A percentile compares a stretch with the other conserved stretches of the same genome.
Evolutionary conservation across 1,284 basidiomycete species (phyloP).

Genomic region (Ceratobasidium sp.): DNA sequence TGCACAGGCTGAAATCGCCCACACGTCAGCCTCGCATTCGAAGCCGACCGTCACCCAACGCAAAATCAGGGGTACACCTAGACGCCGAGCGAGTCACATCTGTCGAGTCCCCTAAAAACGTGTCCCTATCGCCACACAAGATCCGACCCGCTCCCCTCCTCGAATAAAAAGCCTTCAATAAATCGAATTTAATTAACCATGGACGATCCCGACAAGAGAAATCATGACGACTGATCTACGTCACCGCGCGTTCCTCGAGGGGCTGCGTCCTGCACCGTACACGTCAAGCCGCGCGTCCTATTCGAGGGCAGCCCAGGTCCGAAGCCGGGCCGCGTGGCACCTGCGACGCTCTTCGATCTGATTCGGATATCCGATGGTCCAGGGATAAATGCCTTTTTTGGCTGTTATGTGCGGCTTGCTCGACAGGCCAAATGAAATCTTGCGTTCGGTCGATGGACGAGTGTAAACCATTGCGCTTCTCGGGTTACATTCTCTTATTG

Average conservation of each 20-base stretch:
- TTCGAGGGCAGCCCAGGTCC: neutral
- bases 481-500: too few relatives aligned
- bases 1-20: neutral
- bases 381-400: too few relatives aligned
- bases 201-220: neutral
- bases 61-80: neutral
- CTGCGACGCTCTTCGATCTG: neutral
- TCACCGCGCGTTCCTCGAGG: neutral
- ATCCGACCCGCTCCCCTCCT: neutral
- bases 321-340: neutral
- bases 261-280: neutral
- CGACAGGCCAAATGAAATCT: too few relatives aligned
- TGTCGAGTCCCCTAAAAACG: neutral
- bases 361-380: too few relatives aligned
- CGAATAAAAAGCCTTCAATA: neutral
- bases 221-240: neutral
- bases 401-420: too few relatives aligned
- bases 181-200: neutral
- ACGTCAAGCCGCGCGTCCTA: neutral
- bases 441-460: too few relatives aligned
- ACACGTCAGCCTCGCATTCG: slow-evolving; percentile 12
- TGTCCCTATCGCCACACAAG: neutral
- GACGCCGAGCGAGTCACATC: slow-evolving; percentile 17
- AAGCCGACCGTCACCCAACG: neutral
- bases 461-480: too few relatives aligned